Percentiles rank a stretch among this genome's conserved stretches.
Evolutionary conservation across 2,329 filamentous ascomycete species (phyloP).

Genomic region (Pestalotiopsis sp.): DNA sequence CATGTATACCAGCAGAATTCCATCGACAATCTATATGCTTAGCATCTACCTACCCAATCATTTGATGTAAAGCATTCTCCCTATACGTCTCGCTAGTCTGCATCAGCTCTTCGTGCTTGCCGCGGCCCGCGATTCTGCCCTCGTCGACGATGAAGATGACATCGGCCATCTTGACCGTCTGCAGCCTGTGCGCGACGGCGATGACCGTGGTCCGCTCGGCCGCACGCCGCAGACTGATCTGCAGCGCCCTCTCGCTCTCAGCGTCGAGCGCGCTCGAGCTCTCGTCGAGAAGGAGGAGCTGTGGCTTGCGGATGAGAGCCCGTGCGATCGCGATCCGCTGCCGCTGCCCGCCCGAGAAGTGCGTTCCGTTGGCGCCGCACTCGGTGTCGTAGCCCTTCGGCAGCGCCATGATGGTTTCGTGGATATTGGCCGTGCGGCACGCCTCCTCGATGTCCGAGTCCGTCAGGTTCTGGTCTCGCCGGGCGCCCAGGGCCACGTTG

Average conservation of each 20-base stretch:
- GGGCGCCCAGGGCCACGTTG: constrained; percentile 43
- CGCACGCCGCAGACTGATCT: constrained; percentile 57
- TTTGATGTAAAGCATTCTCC: constrained; percentile 8
- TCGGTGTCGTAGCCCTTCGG: constrained; percentile 57
- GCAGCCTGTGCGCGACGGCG: constrained; percentile 47
- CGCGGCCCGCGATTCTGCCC: constrained; percentile 40
- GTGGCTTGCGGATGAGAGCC: constrained; percentile 65
- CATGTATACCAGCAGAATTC: too few species aligned
- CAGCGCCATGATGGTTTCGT: constrained; percentile 52
- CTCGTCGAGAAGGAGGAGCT: constrained; percentile 71
- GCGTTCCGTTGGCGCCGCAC: constrained; percentile 64
- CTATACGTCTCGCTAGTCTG: constrained; percentile 30
- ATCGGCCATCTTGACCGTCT: constrained; percentile 46
- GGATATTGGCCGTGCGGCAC: constrained; percentile 60
- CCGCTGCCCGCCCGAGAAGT: constrained; percentile 71
- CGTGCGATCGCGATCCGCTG: constrained; percentile 72
- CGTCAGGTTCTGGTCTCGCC: constrained; percentile 47
- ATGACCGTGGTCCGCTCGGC: constrained; percentile 43
- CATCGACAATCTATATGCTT: not conserved
- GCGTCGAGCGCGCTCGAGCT: constrained; percentile 70
- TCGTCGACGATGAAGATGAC: constrained; percentile 45
- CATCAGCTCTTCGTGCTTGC: constrained; percentile 40
- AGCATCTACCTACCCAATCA: not conserved
- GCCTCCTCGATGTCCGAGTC: constrained; percentile 57
- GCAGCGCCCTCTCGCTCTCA: constrained; percentile 60